Base-by-base conservation (phyloP, 257 asterid genomes). In the Penstemon newberryi region DNA sequence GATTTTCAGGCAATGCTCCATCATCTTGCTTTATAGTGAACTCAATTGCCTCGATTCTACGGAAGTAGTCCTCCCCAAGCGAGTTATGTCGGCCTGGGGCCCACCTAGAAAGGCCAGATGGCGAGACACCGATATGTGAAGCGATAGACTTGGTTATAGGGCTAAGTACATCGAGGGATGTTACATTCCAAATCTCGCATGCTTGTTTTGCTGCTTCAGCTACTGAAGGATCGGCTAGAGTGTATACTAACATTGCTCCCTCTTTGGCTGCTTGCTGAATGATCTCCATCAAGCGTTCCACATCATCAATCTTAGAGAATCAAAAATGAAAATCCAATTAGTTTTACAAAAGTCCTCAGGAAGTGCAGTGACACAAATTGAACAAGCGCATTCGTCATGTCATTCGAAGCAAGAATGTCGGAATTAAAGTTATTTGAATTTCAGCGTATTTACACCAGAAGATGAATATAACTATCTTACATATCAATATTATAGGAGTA, bases 1-100 rank as follows among this genome's bases (percentile, higher is more conserved):
- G 80, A 62, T 93, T 90, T 47, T 78, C 66, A 0, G 98, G 98
- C 69, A 90, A 71, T 15, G 98, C 95, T 4, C 97, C 98, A 71
- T 93, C 98, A 36, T 93, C 98, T 65, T 93, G 98, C 88, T 93
- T 93, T 44, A 93, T 90, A 45, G 98, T 93, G 76, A 93, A 93
- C 79, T 93, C 98, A 37, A 93, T 72, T 13, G 98, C 98, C 80
- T 93, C 98, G 15, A 93, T 87, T 71, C 98, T 82, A 6, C 62
- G 70, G 65, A 93, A 93, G 81, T 93, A 93, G 0, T 88, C 98
- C 67, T 87, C 96, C 4, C 86, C 80, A 0, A 93, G 89, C n/a
- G 95, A 46, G 71, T 15, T 56, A 46, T 18, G 70, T 46, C 99
- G 69, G 7, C 88, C 96, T 3, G 89, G 86, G 18, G 99, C 95